phyloP scores from a whole-genome alignment of 768 basidiomycete species.

The Leccinum obscurum region DNA sequence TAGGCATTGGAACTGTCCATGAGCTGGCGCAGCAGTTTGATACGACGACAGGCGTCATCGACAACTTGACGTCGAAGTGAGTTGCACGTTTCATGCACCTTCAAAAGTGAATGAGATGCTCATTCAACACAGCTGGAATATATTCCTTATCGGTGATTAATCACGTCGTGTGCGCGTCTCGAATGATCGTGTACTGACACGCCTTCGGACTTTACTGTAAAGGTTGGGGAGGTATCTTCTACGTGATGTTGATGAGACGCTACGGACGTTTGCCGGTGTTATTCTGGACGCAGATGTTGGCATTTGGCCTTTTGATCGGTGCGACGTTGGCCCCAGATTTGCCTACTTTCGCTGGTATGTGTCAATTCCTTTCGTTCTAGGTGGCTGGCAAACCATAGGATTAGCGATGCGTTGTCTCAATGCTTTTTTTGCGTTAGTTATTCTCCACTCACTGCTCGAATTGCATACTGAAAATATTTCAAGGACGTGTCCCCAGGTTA shows the following conservation, averaged over 20 bases:
- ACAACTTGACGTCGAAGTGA: conserved; percentile 49
- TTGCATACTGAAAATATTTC: not conserved
- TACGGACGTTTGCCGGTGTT: conserved; percentile 32
- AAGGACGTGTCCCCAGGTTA: conserved; percentile 54
- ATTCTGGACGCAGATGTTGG: conserved; percentile 38
- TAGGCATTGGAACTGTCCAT: conserved; percentile 53
- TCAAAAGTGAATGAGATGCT: not conserved
- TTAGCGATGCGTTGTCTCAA: conserved; percentile 35
- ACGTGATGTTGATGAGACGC: conserved; percentile 31
- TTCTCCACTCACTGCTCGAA: not conserved
- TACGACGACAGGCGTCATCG: conserved; percentile 49
- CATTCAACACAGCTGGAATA: conserved; percentile 40
- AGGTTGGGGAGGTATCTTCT: conserved; percentile 34
- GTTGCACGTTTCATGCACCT: not conserved
- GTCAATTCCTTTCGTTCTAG: not conserved
- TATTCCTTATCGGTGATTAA: conserved; percentile 43
- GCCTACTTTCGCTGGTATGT: conserved; percentile 45
- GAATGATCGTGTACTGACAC: conserved; percentile 6
- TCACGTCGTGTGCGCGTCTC: not conserved
- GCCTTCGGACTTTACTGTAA: not conserved
- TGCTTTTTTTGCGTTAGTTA: conserved; percentile 31
- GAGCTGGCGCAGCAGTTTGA: conserved; percentile 43
- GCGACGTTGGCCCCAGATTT: conserved; percentile 52
- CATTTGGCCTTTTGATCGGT: conserved; percentile 48
- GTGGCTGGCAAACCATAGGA: not conserved